Evolutionary conservation across 495 filamentous ascomycete genomes (phyloP), one percentile per base, ranked within the genome.

Genomic region (Talaromyces wortmannii): DNA sequence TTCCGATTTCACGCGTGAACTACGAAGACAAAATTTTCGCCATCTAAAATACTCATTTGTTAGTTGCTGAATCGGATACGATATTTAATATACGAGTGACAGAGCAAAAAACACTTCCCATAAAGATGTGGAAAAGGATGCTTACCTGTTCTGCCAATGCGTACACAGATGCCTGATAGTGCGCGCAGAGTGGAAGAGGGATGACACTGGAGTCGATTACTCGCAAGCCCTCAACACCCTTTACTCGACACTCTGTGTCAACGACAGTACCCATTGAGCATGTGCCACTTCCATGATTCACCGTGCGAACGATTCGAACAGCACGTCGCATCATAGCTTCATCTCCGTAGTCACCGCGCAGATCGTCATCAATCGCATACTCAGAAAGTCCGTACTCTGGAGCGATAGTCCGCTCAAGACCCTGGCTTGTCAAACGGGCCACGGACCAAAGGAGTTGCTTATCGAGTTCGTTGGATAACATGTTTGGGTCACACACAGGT

Each of bases 401-500:
- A 16, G 45, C 45, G 15, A 48, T 48, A 11, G 45, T 30, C 6
- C 23, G 16, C 15, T 48, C 45, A 8, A 48, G 10, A 8, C 16
- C 45, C 15, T 16, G 7, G 45, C 45, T 48, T 30, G 45, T 48
- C 45, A 48, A 48, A 30, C 45, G 45, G 16, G 23, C 45, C 10
- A 16, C 45, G 45, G 45, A 48, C 16, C 16, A 48, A 6, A 81
- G 54, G 8, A 81, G 68, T 31, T 77, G 53, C 31, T 78, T 6
- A 63, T 82, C 79, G 49, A 80, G 51, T 32, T 69, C 67, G 54
- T 81, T 70, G 13, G 66, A 62, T 7, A 82, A 61, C 45, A 78
- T 80, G 31, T 76, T 76, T 50, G 73, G 78, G 58, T 82, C 71
- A 6, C 78, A 68, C n/a, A 77, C 50, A 3, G 78, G 78, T 47